Evolutionary conservation across 495 filamentous ascomycete species (phyloP).

Genomic region (Letharia lupina): DNA sequence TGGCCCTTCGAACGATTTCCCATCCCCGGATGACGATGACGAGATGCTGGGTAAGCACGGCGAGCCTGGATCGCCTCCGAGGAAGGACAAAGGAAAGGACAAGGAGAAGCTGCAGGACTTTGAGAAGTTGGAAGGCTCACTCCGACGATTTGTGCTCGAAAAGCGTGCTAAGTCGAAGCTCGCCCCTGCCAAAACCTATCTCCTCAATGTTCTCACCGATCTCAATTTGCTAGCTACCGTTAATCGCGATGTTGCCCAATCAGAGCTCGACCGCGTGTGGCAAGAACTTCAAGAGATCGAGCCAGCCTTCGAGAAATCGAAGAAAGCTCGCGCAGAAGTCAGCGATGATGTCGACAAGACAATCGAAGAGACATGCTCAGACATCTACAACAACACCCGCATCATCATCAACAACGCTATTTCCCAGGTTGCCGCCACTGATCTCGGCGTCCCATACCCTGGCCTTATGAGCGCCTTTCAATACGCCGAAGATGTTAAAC

Average conservation of each 20-base stretch:
- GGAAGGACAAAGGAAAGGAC: slow-evolving; percentile 84
- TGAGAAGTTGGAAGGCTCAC: slow-evolving; percentile 73
- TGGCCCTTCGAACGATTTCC: slow-evolving; percentile 40
- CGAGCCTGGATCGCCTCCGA: slow-evolving; percentile 40
- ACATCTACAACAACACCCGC: slow-evolving; percentile 76
- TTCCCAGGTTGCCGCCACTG: slow-evolving; percentile 59
- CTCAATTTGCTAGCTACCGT: slow-evolving; percentile 73
- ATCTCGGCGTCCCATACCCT: slow-evolving; percentile 76
- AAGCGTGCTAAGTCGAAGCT: slow-evolving; percentile 93
- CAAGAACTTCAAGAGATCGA: slow-evolving; percentile 74
- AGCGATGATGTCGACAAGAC: slow-evolving; percentile 70
- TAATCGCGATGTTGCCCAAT: slow-evolving; percentile 77
- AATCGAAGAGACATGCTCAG: slow-evolving; percentile 75
- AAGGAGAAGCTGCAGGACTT: slow-evolving; percentile 83
- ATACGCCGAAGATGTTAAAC: slow-evolving; percentile 87
- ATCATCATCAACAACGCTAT: slow-evolving; percentile 64
- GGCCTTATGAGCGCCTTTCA: slow-evolving; percentile 78
- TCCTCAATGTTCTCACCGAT: slow-evolving; percentile 87
- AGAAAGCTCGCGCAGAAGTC: slow-evolving; percentile 72
- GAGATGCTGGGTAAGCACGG: slow-evolving; percentile 36
- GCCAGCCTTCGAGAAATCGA: slow-evolving; percentile 73
- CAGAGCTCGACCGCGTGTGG: slow-evolving; percentile 76
- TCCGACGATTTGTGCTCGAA: slow-evolving; percentile 90
- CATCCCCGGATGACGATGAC: slow-evolving; percentile 44
- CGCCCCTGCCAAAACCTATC: slow-evolving; percentile 89